These are phyloP conservation scores for Carex scoparia DNA, from an alignment of 176 grass and related monocot species.

Conservation along the genomic window DNA sequence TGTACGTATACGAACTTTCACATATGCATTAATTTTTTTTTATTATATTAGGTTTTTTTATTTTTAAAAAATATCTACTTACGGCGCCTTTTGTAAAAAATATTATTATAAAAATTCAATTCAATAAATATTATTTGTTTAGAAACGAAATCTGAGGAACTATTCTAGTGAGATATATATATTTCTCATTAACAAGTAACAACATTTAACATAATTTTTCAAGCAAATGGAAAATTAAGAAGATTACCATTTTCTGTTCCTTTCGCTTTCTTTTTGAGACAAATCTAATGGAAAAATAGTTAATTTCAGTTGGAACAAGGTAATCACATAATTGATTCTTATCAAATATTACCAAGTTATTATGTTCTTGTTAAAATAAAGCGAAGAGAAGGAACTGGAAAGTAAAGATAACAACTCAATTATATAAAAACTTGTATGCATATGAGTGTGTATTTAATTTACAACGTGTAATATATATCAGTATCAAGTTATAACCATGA, in stretches of 20 bases:
- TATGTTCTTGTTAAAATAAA: not conserved
- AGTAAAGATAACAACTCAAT: not conserved
- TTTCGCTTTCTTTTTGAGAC: not conserved
- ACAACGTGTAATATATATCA: not conserved
- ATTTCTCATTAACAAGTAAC: not conserved
- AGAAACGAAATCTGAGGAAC: too few relatives aligned
- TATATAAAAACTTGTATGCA: not conserved
- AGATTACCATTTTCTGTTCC: not conserved
- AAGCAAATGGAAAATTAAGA: not conserved
- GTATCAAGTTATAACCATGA: not conserved
- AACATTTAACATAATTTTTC: not conserved
- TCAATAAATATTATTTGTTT: too few relatives aligned
- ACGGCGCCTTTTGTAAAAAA: too few relatives aligned
- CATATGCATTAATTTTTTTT: too few relatives aligned
- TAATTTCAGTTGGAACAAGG: not conserved
- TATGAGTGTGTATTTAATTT: not conserved
- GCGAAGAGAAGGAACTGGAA: not conserved
- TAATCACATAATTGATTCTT: not conserved
- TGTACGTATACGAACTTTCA: too few relatives aligned
- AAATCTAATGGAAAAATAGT: not conserved
- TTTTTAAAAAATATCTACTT: too few relatives aligned
- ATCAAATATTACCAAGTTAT: not conserved
- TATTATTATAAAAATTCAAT: too few relatives aligned
- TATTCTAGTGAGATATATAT: not conserved
- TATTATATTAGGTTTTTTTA: too few relatives aligned